Evolutionary conservation across 495 filamentous ascomycete genomes (phyloP).

Genomic region (Penicilliopsis zonata): DNA sequence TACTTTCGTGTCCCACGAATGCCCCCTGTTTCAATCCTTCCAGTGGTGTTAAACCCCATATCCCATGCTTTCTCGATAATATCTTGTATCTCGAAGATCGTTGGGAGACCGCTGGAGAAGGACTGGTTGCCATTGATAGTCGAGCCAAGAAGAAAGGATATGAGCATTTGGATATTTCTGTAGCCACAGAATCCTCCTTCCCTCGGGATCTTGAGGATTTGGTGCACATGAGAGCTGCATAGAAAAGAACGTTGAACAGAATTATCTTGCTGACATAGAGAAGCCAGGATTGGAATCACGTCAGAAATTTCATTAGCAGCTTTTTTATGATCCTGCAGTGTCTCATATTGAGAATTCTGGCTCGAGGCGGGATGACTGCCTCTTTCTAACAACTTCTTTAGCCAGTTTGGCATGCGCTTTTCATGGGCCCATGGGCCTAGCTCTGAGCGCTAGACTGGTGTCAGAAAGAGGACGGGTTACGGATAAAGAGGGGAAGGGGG

Average conservation of each 20-base stretch:
- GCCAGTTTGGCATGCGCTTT: constrained; percentile 74
- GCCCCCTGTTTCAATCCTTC: constrained; percentile 73
- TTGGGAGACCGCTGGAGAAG: constrained; percentile 54
- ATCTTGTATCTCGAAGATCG: constrained; percentile 76
- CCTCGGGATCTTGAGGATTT: constrained; percentile 66
- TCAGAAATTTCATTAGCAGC: constrained; percentile 52
- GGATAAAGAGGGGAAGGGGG: neutral
- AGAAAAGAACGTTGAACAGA: constrained; percentile 59
- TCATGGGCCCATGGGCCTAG: constrained; percentile 82
- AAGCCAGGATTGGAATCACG: constrained; percentile 64
- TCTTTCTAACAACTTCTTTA: constrained; percentile 54
- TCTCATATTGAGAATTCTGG: constrained; percentile 40
- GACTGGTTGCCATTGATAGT: constrained; percentile 41
- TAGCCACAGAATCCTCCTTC: constrained; percentile 98
- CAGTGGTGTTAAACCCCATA: constrained; percentile 61
- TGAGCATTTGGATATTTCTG: constrained; percentile 89
- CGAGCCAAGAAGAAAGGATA: constrained; percentile 60
- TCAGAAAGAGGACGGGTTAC: too few relatives aligned
- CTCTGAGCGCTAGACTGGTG: constrained; percentile 32
- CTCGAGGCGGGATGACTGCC: constrained; percentile 47
- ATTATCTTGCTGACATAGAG: constrained; percentile 55
- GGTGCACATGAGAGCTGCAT: constrained; percentile 63
- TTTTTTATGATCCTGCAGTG: constrained; percentile 24
- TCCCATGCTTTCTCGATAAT: constrained; percentile 89
- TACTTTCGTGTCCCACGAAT: constrained; percentile 85